Conservation (phyloP, 2,329 filamentous ascomycete species). For the Alternaria consortialis region DNA sequence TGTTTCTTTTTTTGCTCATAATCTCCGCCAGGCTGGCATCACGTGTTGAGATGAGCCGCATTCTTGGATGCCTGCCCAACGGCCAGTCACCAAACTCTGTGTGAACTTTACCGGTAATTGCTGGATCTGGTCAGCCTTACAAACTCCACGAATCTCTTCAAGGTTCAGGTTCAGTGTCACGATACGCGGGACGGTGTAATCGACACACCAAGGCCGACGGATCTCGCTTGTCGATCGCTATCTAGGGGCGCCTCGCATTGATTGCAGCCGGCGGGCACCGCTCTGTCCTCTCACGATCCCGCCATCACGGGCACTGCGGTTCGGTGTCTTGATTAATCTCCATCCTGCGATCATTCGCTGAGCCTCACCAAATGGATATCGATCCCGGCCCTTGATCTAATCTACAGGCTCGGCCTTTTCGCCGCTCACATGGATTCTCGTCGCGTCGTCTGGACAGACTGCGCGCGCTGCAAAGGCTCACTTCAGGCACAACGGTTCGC, state of each 20-base stretch:
- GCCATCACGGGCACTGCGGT: conserved; percentile 6
- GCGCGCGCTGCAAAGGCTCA: background rate
- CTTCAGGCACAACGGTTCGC: background rate
- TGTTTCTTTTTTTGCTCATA: conserved; percentile 5
- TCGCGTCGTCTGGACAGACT: background rate
- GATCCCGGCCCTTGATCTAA: background rate
- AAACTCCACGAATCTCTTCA: background rate
- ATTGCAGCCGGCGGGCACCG: conserved; percentile 18
- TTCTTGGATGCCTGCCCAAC: background rate
- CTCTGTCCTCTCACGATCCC: conserved; percentile 10
- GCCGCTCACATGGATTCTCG: background rate
- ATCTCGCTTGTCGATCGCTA: conserved; percentile 19
- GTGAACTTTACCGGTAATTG: background rate
- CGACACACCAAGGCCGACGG: background rate
- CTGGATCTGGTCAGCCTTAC: background rate
- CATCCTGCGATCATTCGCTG: background rate
- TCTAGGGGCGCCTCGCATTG: conserved; percentile 21
- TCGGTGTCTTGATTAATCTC: conserved; percentile 12
- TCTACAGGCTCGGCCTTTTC: conserved; percentile 4
- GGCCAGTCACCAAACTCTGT: background rate
- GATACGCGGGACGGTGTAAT: conserved; percentile 3
- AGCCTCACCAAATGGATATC: background rate
- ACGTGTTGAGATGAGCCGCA: background rate
- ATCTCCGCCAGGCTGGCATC: conserved; percentile 3
- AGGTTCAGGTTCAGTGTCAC: background rate